These are phyloP conservation scores for Trapa bicornis DNA, from an alignment of 345 rosid genomes.

Conservation along the genomic window DNA sequence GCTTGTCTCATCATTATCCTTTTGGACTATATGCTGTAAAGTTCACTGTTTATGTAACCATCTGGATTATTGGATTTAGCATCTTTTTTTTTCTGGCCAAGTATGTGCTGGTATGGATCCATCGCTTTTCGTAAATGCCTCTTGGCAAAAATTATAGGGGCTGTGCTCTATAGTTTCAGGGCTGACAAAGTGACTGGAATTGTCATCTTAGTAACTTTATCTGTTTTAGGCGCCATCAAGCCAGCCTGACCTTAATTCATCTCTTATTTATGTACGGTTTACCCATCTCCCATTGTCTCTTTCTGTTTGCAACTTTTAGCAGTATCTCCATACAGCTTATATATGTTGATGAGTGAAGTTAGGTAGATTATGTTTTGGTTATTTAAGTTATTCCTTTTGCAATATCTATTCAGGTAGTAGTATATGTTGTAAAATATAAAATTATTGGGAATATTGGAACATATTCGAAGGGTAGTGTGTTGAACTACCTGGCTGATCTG, in stretches of 20 bases:
- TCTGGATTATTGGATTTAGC: constrained; percentile 12
- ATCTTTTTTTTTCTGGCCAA: constrained; percentile 9
- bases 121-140: neutral
- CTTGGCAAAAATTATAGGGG: neutral
- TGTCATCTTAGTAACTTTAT: neutral
- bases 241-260: neutral
- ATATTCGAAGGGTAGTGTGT: neutral
- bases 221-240: neutral
- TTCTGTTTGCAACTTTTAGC: neutral
- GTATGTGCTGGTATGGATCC: constrained; percentile 1
- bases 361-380: neutral
- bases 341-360: neutral
- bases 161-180: neutral
- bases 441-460: neutral
- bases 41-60: constrained; percentile 1
- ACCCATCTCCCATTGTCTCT: neutral
- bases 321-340: neutral
- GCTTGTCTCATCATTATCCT: constrained; percentile 6
- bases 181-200: neutral
- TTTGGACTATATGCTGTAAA: constrained; percentile 19
- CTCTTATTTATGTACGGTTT: neutral
- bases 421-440: neutral
- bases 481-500: neutral
- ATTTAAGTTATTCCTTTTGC: neutral
- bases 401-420: neutral